Percentiles rank a stretch among this genome's conserved stretches.
Conservation (phyloP, 179 eudicot species). For the Beta corolliflora region DNA sequence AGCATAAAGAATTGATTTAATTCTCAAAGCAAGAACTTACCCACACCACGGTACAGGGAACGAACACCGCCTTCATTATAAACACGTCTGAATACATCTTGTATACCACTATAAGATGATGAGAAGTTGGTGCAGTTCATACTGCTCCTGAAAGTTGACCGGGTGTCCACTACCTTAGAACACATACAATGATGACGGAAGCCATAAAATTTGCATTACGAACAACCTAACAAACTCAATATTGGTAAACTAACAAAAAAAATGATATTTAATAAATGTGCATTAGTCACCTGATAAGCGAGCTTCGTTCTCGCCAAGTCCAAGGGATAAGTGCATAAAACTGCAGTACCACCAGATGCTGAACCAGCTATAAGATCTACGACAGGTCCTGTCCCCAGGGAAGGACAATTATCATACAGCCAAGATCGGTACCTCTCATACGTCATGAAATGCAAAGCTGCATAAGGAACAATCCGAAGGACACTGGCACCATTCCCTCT, state of each 20-base stretch:
- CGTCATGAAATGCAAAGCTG: conserved; percentile 95
- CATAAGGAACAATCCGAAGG: conserved; percentile 89
- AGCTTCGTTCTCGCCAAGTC: conserved; percentile 98
- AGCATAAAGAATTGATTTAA: not conserved
- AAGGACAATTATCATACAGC: conserved; percentile 66
- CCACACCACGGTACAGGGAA: conserved; percentile 87
- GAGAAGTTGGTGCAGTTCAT: conserved; percentile 35
- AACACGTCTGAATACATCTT: conserved; percentile 69
- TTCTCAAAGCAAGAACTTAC: conserved; percentile 39
- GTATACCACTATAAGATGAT: conserved; percentile 73
- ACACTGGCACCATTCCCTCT: conserved; percentile 99
- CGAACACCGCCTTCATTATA: conserved; percentile 88
- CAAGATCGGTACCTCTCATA: conserved; percentile 87
- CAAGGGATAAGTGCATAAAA: conserved; percentile 89
- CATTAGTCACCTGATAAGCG: conserved; percentile 74
- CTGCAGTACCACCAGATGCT: conserved; percentile 97
- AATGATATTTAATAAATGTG: not conserved
- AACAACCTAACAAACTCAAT: not conserved
- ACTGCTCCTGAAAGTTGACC: conserved; percentile 44
- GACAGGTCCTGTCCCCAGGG: conserved; percentile 81
- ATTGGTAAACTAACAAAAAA: not conserved
- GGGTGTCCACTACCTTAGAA: conserved; percentile 62
- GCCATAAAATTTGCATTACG: conserved; percentile 14
- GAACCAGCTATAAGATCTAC: conserved; percentile 96
- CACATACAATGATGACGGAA: conserved; percentile 10